phyloP scores from a whole-genome alignment of 257 asterid species.

The Thymus mandschuricus region DNA sequence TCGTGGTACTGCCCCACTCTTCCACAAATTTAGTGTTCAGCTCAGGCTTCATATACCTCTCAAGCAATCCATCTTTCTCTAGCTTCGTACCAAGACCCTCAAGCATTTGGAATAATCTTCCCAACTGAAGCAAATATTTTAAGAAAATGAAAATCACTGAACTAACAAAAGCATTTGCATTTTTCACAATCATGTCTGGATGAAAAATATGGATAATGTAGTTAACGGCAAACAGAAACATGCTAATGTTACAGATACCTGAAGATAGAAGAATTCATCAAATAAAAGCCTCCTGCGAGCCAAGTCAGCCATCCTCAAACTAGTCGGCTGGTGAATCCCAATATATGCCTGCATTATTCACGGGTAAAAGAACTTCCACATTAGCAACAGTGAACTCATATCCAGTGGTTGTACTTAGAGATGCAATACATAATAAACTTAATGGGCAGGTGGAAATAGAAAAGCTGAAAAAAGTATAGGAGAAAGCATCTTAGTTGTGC shows the following conservation, averaged over 20 bases:
- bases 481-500: slow-evolving; percentile 8
- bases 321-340: slow-evolving; percentile 89
- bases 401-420: not conserved
- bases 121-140: slow-evolving; percentile 56
- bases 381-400: not conserved
- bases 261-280: slow-evolving; percentile 96
- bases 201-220: not conserved
- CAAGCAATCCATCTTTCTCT: slow-evolving; percentile 78
- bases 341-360: slow-evolving; percentile 70
- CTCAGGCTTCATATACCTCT: slow-evolving; percentile 69
- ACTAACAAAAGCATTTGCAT: not conserved
- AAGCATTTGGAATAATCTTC: slow-evolving; percentile 89
- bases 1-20: slow-evolving; percentile 78
- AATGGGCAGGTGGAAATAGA: not conserved
- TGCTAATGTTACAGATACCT: slow-evolving; percentile 50
- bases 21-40: slow-evolving; percentile 50
- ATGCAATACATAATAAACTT: not conserved
- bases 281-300: slow-evolving; percentile 96
- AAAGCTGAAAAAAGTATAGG: not conserved
- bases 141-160: not conserved
- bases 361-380: slow-evolving; percentile 19
- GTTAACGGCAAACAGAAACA: slow-evolving; percentile 14
- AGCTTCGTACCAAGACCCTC: slow-evolving; percentile 77
- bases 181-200: slow-evolving; percentile 18
- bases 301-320: slow-evolving; percentile 69